Percentiles rank a stretch among this genome's conserved stretches.
These are phyloP conservation scores for Ceratobasidium sp. DNA, from an alignment of 1,284 basidiomycete species.

Conservation along the genomic window DNA sequence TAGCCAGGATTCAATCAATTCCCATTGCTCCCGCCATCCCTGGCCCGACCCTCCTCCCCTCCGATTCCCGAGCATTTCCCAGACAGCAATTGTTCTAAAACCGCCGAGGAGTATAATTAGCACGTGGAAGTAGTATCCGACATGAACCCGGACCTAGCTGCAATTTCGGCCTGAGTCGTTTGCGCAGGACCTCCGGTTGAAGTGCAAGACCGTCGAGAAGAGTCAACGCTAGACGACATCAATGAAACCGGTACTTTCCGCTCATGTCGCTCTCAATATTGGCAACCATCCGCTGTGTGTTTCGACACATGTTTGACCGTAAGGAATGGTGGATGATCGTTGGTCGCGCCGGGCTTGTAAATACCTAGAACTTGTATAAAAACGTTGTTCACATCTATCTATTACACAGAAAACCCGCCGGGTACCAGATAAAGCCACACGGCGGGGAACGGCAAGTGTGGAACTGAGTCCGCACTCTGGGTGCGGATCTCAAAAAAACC, in stretches of 20 bases:
- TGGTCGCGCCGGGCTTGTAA: conserved; percentile 50
- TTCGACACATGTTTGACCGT: conserved; percentile 49
- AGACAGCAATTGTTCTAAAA: background rate
- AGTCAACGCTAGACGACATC: too few relatives aligned
- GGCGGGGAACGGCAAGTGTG: too few relatives aligned
- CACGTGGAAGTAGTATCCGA: background rate
- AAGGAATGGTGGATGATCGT: conserved; percentile 52
- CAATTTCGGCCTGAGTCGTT: background rate
- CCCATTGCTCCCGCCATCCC: background rate
- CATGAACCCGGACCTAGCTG: background rate
- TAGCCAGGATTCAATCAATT: background rate
- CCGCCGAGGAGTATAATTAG: too few relatives aligned
- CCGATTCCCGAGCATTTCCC: background rate
- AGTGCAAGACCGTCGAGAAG: background rate
- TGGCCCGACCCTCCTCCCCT: background rate
- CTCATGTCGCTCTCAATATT: too few relatives aligned
- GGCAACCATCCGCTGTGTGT: conserved; percentile 48
- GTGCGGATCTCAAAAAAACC: too few relatives aligned
- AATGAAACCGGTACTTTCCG: too few relatives aligned
- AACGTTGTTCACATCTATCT: background rate
- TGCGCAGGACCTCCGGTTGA: background rate
- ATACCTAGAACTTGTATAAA: background rate
- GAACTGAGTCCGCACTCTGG: too few relatives aligned
- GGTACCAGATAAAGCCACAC: too few relatives aligned
- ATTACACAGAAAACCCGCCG: background rate